Percentiles rank a stretch among this genome's conserved stretches.
These are phyloP conservation scores for Hirsutella thompsonii DNA, from an alignment of 2,329 filamentous ascomycete genomes.

Conservation along the genomic window DNA sequence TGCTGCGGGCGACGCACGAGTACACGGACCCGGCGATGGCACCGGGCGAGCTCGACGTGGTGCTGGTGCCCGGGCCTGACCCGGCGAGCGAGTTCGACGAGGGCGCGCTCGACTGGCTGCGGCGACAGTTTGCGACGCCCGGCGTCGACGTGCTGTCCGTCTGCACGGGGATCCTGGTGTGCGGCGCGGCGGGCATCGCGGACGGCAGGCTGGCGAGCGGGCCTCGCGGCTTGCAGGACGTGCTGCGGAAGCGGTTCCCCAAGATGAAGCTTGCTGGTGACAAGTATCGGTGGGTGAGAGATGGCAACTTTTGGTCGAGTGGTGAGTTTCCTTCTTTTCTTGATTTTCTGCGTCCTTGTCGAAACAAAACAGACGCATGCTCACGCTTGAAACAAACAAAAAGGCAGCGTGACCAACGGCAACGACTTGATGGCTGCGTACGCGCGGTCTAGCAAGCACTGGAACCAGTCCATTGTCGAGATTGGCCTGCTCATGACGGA, in stretches of 20 bases:
- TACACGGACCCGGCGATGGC: constrained; percentile 31
- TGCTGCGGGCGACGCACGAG: constrained; percentile 27
- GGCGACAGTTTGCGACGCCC: constrained; percentile 21
- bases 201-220: constrained; percentile 32
- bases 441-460: constrained; percentile 27
- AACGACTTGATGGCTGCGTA: constrained; percentile 43
- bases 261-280: constrained; percentile 29
- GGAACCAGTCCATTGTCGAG: constrained; percentile 30
- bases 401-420: constrained; percentile 42
- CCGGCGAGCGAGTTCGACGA: constrained; percentile 19
- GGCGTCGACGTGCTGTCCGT: constrained; percentile 36
- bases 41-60: constrained; percentile 35
- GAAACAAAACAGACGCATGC: too few relatives aligned
- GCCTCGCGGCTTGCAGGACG: constrained; percentile 28
- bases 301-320: constrained; percentile 42
- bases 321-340: constrained; percentile 21
- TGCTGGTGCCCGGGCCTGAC: constrained; percentile 37
- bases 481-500: constrained; percentile 29
- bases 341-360: too few relatives aligned
- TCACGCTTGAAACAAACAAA: background rate
- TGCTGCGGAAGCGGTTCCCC: constrained; percentile 23
- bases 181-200: constrained; percentile 33
- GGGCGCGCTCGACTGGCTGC: constrained; percentile 28
- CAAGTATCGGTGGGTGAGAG: constrained; percentile 34
- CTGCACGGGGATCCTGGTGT: constrained; percentile 36